Conservation (phyloP, 495 filamentous ascomycete species). For the Penicillium paxilli region DNA sequence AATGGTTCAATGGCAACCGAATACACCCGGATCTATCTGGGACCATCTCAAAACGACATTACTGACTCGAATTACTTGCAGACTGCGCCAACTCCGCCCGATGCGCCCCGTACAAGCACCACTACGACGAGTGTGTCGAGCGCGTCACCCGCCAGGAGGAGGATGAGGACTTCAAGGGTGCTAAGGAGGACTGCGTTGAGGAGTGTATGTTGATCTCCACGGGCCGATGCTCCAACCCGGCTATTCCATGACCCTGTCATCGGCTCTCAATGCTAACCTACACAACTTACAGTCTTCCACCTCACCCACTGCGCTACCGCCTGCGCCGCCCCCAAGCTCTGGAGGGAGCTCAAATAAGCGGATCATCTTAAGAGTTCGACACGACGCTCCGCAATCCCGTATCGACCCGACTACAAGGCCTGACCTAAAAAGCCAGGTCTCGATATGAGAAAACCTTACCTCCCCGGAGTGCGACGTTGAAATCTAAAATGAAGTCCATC, state of each 20-base stretch:
- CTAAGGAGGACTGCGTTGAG: constrained; percentile 94
- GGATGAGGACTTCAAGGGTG: constrained; percentile 60
- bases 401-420: constrained; percentile 8
- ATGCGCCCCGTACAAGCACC: constrained; percentile 89
- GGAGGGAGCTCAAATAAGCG: constrained; percentile 80
- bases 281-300: constrained; percentile 85
- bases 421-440: constrained; percentile 3
- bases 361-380: constrained; percentile 17
- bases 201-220: constrained; percentile 73
- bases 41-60: constrained; percentile 2
- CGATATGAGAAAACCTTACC: constrained; percentile 8
- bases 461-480: constrained; percentile 5
- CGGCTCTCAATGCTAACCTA: background rate
- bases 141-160: constrained; percentile 77
- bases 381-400: constrained; percentile 8
- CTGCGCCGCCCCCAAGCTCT: constrained; percentile 96
- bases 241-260: constrained; percentile 6
- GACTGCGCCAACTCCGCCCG: constrained; percentile 84
- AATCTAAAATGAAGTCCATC: constrained; percentile 16
- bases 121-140: constrained; percentile 96
- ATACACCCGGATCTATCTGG: background rate
- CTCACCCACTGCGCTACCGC: constrained; percentile 87
- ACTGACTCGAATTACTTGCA: constrained; percentile 40
- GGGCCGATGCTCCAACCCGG: background rate
- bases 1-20: constrained; percentile 20